phyloP scores from a whole-genome alignment of 345 rosid species.

The Iberis pinnata region DNA sequence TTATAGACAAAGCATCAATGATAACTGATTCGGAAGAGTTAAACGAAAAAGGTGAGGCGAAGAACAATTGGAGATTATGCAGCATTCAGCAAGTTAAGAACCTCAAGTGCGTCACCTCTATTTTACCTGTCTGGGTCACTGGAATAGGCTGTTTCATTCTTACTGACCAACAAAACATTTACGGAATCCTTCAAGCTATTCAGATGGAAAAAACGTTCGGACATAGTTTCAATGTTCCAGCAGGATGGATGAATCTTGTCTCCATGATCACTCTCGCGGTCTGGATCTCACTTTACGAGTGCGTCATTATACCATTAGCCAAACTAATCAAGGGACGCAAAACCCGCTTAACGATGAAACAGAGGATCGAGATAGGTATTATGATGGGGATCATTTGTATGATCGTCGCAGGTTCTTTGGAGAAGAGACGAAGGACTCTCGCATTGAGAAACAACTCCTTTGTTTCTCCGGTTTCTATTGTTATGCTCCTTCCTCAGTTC shows the following conservation, averaged over 20 bases:
- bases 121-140: slow-evolving; percentile 53
- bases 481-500: slow-evolving; percentile 56
- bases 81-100: slow-evolving; percentile 57
- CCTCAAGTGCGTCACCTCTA: slow-evolving; percentile 40
- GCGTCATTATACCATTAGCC: slow-evolving; percentile 32
- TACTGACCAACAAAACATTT: slow-evolving; percentile 56
- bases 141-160: slow-evolving; percentile 56
- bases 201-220: slow-evolving; percentile 42
- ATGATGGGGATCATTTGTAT: slow-evolving; percentile 45
- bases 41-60: slow-evolving; percentile 37
- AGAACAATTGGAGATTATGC: slow-evolving; percentile 49
- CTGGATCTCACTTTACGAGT: slow-evolving; percentile 61
- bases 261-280: slow-evolving; percentile 54
- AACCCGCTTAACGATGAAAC: slow-evolving; percentile 39
- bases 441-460: slow-evolving; percentile 40
- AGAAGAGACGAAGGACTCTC: slow-evolving; percentile 37
- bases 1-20: slow-evolving; percentile 52
- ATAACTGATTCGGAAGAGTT: slow-evolving; percentile 42
- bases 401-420: slow-evolving; percentile 46
- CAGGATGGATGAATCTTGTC: slow-evolving; percentile 58
- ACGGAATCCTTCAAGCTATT: slow-evolving; percentile 56
- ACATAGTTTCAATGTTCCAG: slow-evolving; percentile 40
- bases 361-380: slow-evolving; percentile 52
- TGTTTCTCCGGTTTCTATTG: slow-evolving; percentile 38
- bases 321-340: slow-evolving; percentile 28